A percentile compares a stretch with the other conserved stretches of the same genome.
Evolutionary conservation across 192 early-diverging fungal genomes (phyloP).

Genomic region (Chytriomyces confervae): DNA sequence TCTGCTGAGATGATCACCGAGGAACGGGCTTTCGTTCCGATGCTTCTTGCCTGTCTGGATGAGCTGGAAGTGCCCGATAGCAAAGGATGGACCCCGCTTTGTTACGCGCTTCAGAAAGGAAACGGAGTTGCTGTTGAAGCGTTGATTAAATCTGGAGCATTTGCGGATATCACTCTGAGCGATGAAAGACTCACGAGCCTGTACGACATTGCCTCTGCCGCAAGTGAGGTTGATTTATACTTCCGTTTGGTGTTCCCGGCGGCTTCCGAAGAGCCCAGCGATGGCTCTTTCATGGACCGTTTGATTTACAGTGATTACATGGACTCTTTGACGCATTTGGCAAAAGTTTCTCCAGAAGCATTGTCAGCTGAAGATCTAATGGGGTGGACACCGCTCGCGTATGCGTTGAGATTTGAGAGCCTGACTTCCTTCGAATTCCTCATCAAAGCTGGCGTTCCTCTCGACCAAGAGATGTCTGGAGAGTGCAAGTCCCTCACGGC

Average conservation of each 20-base stretch:
- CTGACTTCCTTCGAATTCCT: not conserved
- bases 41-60: not conserved
- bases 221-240: not conserved
- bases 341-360: not conserved
- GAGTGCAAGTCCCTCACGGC: not conserved
- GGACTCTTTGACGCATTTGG: not conserved
- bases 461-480: not conserved
- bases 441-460: not conserved
- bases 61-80: not conserved
- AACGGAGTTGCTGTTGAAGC: not conserved
- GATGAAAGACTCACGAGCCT: not conserved
- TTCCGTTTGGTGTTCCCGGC: not conserved
- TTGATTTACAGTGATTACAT: not conserved
- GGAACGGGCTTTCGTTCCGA: not conserved
- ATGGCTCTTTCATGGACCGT: not conserved
- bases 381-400: not conserved
- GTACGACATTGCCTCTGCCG: not conserved
- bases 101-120: not conserved
- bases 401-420: not conserved
- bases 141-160: not conserved
- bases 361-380: not conserved
- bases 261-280: not conserved
- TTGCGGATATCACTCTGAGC: not conserved
- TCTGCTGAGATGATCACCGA: not conserved
- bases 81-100: not conserved